Base-by-base conservation (phyloP, 2,329 filamentous ascomycete species). In the Colletotrichum sp. region DNA sequence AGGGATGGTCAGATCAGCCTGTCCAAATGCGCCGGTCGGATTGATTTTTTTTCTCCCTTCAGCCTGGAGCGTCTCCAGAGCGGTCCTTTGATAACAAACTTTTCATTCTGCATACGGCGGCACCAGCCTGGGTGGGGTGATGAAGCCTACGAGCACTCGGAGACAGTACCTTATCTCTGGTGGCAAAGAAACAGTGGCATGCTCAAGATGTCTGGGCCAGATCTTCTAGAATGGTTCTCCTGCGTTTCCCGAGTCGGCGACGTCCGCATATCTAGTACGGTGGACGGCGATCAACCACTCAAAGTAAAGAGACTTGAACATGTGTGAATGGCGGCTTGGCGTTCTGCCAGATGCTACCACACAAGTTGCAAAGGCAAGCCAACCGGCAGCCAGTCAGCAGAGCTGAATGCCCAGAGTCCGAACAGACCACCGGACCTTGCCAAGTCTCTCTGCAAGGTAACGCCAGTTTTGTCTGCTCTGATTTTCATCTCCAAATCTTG, bases 141-240 rank as follows among this genome's bases (percentile, higher is more conserved):
- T 49, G 71, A 24, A 28, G 44, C 59, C 9, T 57, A 49, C 44
- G n/a, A 63, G 28, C 32, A 13, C 28, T 60, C 34, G 10, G n/a
- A 39, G 8, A 18, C n/a, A 24, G 8, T 13, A 65, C 49, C 49
- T 75, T 60, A 67, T 71, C 68, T 66, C 18, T 52, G 24, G 68
- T 66, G 68, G 68, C 68, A 36, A 75, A 59, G 28, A 28, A 55
- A 44, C 34, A 49, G n/a, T 28, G 44, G 26, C 18, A 44, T 49
- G 24, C 24, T 60, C 57, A n/a, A 62, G n/a, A 15, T 10, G 10
- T 44, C 30, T 30, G 26, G n/a, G 30, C 65, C 18, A 57, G 66
- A 60, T 62, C 60, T 75, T 75, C 72, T 75, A 59, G 72, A 75
- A 75, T 28, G n/a, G 36, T 75, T 75, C 72, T 75, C 44, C 62